Base-by-base conservation (phyloP, 1,139 yeast genomes). In the Keqinozyma sinolaborantium region DNA sequence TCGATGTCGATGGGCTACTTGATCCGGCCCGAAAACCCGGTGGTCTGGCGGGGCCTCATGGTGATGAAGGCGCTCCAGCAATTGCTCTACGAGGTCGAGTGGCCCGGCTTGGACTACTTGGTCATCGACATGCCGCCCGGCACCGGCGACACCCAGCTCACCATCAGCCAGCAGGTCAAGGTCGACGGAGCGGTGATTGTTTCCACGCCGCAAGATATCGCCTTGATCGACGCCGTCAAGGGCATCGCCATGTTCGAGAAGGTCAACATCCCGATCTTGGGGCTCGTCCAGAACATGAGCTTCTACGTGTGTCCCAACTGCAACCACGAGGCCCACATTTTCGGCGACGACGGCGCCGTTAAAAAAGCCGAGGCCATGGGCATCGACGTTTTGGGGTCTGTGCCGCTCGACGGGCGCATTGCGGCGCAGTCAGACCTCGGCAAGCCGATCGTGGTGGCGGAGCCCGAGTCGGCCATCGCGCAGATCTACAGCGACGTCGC, bases 1-100 rank as follows among this genome's bases (percentile, higher is more conserved):
- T 77, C 92, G 4, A 86, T 86, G 95, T 84, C 95, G 0, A 86
- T 86, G 95, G 95, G 95, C 0, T 85, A 81, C 47, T 60, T 86
- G 44, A 74, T 86, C 1, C 60, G 70, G n/a, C 84, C 84, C 16
- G 76, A 69, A 25, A 70, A 71, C 30, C 87, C 95, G 0, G 73
- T 87, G 3, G 94, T 83, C 0, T 86, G 95, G 95, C 63, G 95
- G 38, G 95, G 95, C 0, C 57, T 85, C 28, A 78, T 86, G 78
- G 92, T 86, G 20, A 87, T 84, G 78, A 86, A 86, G 51, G 95
- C 95, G 0, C 56, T 86, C 18, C 88, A 86, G 44, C 95, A 86
- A 49, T 64, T 86, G 13, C 54, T 86, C 14, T 85, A 83, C 45
- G 95, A 86, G 34, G 95, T 86, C 1, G 73, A 79, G 32, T 86